phyloP scores from a whole-genome alignment of 208 protist species.

The Acanthamoeba lenticulata region DNA sequence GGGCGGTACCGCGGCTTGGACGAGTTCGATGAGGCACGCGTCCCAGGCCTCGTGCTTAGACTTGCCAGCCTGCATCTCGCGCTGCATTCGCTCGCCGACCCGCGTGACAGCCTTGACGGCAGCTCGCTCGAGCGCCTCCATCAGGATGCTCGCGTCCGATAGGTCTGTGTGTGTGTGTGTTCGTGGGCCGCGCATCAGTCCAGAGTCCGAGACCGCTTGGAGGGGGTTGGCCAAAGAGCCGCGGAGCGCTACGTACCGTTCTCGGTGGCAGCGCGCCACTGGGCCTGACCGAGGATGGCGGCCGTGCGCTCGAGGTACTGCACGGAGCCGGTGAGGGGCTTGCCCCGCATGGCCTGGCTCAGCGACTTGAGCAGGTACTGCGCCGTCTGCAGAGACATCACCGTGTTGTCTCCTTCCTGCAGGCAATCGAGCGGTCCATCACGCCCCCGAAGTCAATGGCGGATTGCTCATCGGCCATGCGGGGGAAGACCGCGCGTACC shows the following conservation, averaged over 20 bases:
- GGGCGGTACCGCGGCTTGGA: conserved; percentile 11
- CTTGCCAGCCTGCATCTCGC: conserved; percentile 51
- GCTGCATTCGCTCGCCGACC: too few relatives aligned
- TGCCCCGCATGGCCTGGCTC: neutral
- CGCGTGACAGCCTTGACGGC: neutral
- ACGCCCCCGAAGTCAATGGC: too few relatives aligned
- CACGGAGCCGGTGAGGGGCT: conserved; percentile 11
- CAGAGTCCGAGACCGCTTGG: too few relatives aligned
- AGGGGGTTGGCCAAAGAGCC: too few relatives aligned
- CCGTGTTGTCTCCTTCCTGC: conserved; percentile 70
- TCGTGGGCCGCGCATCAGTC: too few relatives aligned
- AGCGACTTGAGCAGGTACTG: conserved; percentile 65
- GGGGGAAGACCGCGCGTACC: too few relatives aligned
- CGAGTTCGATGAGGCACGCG: conserved; percentile 60
- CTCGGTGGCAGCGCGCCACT: too few relatives aligned
- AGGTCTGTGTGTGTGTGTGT: too few relatives aligned
- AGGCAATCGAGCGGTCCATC: neutral
- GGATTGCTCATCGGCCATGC: too few relatives aligned
- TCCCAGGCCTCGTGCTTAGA: conserved; percentile 20
- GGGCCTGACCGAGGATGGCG: conserved; percentile 27
- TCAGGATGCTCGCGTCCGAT: neutral
- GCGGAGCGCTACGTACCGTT: too few relatives aligned
- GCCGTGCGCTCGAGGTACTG: conserved; percentile 52
- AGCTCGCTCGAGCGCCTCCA: neutral
- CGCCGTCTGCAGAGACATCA: conserved; percentile 65